Conservation (phyloP, 129 eudicot genomes). For the Flaveria linearis region DNA sequence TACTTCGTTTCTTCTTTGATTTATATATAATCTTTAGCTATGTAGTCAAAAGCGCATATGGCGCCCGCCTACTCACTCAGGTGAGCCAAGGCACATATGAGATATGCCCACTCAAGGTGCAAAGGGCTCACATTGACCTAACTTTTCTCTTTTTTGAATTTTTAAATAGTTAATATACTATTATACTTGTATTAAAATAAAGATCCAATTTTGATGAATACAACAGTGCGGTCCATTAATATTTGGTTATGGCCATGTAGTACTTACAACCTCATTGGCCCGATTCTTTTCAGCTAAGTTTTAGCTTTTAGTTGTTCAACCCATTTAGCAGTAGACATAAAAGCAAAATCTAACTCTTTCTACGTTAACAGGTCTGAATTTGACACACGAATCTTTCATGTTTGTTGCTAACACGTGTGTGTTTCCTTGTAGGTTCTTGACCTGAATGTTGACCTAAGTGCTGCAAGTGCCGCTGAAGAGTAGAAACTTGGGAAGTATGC, state of each 20-base stretch:
- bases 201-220: not conserved
- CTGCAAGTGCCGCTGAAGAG: conserved; percentile 99
- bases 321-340: not conserved
- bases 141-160: not conserved
- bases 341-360: not conserved
- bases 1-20: not conserved
- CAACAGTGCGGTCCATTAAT: not conserved
- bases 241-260: not conserved
- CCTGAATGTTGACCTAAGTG: conserved; percentile 85
- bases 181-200: not conserved
- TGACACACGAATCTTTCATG: not conserved
- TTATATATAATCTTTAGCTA: not conserved
- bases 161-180: not conserved
- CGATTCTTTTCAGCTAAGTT: too few relatives aligned
- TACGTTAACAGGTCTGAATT: not conserved
- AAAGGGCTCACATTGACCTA: not conserved
- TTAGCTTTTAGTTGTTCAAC: not conserved
- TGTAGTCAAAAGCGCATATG: too few relatives aligned
- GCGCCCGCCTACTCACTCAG: too few relatives aligned
- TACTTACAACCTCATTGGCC: not conserved
- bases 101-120: too few relatives aligned
- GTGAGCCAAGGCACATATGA: too few relatives aligned
- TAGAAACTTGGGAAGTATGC: conserved; percentile 34
- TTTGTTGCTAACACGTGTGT: conserved; percentile 8
- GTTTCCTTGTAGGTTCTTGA: conserved; percentile 63